Base-by-base conservation (phyloP, 2,329 filamentous ascomycete species). In the Graphilbum ipis-grandicollis region DNA sequence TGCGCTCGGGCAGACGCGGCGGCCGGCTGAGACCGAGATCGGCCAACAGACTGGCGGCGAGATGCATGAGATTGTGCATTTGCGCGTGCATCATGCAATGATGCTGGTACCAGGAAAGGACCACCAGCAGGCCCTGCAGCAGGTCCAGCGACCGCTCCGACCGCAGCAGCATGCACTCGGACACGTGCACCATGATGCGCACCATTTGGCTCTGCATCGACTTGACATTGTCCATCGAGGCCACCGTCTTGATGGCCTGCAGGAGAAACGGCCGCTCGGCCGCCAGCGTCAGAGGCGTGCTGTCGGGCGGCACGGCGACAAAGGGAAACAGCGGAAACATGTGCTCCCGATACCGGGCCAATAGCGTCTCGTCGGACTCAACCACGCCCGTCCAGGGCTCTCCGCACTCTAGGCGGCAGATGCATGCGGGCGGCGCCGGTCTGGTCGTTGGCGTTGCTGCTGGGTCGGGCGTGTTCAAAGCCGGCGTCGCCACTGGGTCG, bases 61-160 rank as follows among this genome's bases (percentile, higher is more conserved):
- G 44, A 9, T 62, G 56, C 3, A 70, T 47, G 3, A 71, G 50
- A 36, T 65, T 68, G 44, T 61, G 60, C 12, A 71, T 47, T 41
- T 71, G 68, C 1, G 59, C 56, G 36, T 70, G 66, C 48, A 63
- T 56, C 42, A 67, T 57, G 43, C 65, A 69, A 45, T 70, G 66
- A 35, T 69, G 63, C 33, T 70, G 66, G 38, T 68, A 67, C 56
- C 59, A 70, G 0, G 59, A 59, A 3, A 66, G 43, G 19, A 68
- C 57, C 1, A 68, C 56, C 3, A 70, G 47, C 3, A 70, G 56
- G 0, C 63, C 61, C 38, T 63, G 54, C 0, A 70, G 48, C 3
- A 69, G 46, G 39, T 70, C 66, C 10, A 70, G 42, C 0, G 65
- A 68, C 14, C 63, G 52, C 37, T 66, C 62, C 0, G 61, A 64